A percentile compares a stretch with the other conserved stretches of the same genome.
These are phyloP conservation scores for Apiotrichum brassicae DNA, from an alignment of 1,284 basidiomycete genomes.

Conservation along the genomic window DNA sequence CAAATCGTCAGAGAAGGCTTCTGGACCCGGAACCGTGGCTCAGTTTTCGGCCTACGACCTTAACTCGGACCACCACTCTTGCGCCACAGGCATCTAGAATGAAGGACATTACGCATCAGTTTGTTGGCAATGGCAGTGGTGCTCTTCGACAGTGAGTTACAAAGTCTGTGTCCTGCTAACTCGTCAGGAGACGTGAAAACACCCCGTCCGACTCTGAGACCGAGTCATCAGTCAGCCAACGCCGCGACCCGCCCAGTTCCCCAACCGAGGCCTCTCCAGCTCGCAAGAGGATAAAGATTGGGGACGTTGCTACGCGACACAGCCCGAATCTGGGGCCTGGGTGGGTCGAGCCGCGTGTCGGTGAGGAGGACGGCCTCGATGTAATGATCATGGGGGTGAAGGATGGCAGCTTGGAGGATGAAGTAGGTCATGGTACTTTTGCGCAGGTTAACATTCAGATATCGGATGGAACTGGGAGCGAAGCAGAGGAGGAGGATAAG, in stretches of 20 bases:
- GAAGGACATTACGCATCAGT: slow-evolving; percentile 25
- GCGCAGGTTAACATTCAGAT: not conserved
- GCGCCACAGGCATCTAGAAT: slow-evolving; percentile 9
- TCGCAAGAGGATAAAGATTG: not conserved
- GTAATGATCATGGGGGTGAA: slow-evolving; percentile 32
- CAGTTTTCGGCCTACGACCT: slow-evolving; percentile 27
- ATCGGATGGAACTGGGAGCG: not conserved
- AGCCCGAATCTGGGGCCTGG: slow-evolving; percentile 21
- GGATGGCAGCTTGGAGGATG: slow-evolving; percentile 20
- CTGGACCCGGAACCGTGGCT: slow-evolving; percentile 25
- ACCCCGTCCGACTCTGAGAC: slow-evolving; percentile 28
- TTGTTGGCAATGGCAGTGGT: slow-evolving; percentile 16
- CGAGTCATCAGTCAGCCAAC: slow-evolving; percentile 23
- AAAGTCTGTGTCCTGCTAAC: not conserved
- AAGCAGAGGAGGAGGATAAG: slow-evolving; percentile 1
- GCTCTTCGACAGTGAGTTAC: slow-evolving; percentile 19
- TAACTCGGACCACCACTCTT: slow-evolving; percentile 8
- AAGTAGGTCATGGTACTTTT: not conserved
- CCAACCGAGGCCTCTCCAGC: not conserved
- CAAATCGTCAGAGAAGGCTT: slow-evolving; percentile 15
- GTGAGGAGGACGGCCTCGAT: slow-evolving; percentile 32
- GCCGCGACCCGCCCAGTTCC: not conserved
- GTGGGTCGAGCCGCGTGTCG: slow-evolving; percentile 20
- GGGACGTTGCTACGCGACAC: slow-evolving; percentile 24
- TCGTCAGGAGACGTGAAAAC: slow-evolving; percentile 21